Conservation (phyloP, 129 eudicot species). For the Flaveria ramosissima region DNA sequence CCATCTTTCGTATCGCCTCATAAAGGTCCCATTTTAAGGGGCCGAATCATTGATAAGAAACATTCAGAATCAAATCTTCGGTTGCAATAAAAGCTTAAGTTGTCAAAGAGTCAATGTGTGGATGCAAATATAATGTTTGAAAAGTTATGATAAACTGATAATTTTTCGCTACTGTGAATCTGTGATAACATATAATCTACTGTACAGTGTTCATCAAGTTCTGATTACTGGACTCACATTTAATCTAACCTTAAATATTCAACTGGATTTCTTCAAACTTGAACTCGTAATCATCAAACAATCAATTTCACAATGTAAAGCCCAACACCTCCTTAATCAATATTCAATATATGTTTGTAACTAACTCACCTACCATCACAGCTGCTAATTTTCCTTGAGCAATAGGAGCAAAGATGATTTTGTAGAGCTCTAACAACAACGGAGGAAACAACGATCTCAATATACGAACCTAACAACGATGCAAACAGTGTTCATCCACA, state of each 20-base stretch:
- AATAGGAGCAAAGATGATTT: slow-evolving; percentile 73
- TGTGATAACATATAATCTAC: not conserved
- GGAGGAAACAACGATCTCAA: slow-evolving; percentile 80
- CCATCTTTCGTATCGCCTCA: not conserved
- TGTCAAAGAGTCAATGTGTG: not conserved
- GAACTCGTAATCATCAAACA: not conserved
- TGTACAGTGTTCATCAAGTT: not conserved
- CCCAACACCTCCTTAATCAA: not conserved
- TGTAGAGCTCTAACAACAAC: slow-evolving; percentile 70
- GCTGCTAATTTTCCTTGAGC: slow-evolving; percentile 81
- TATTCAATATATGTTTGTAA: not conserved
- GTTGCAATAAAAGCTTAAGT: no score
- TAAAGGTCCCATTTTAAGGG: not conserved
- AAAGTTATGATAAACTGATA: not conserved
- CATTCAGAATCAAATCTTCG: not conserved
- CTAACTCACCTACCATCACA: slow-evolving; percentile 76
- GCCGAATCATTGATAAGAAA: not conserved
- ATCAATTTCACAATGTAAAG: not conserved
- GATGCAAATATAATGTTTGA: not conserved
- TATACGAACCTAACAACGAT: slow-evolving; percentile 62
- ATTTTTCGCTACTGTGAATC: no score
- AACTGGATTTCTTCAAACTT: not conserved
- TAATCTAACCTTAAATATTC: not conserved
- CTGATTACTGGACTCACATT: not conserved
- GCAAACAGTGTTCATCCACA: not conserved